phyloP scores from a whole-genome alignment of 306 rosid genomes.

The Hippophae rhamnoides region DNA sequence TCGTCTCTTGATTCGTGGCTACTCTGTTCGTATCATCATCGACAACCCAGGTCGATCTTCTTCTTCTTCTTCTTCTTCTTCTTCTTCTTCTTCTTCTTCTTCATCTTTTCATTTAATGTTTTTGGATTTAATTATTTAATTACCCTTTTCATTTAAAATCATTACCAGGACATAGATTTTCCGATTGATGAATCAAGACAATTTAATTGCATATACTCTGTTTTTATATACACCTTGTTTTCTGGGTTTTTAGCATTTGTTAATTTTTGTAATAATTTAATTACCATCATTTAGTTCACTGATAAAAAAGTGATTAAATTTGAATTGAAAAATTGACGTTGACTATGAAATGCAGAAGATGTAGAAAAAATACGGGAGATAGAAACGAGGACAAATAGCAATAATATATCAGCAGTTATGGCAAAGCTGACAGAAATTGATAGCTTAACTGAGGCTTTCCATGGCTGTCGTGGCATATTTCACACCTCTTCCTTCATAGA shows the following conservation, averaged over 20 bases:
- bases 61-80: not conserved
- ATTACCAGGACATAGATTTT: not conserved
- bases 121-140: not conserved
- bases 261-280: too few species aligned
- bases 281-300: too few species aligned
- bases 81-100: not conserved
- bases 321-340: not conserved
- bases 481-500: conserved; percentile 76
- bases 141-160: too few species aligned
- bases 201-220: too few species aligned
- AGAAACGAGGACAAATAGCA: conserved; percentile 20
- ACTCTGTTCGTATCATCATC: conserved; percentile 58
- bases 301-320: too few species aligned
- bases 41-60: conserved; percentile 38
- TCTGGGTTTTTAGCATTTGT: too few species aligned
- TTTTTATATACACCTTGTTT: too few species aligned
- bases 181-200: not conserved
- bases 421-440: conserved; percentile 41
- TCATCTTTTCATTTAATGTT: not conserved
- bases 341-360: conserved; percentile 40
- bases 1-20: conserved; percentile 57
- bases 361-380: conserved; percentile 44
- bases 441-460: conserved; percentile 41
- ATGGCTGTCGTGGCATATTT: conserved; percentile 73
- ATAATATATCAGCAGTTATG: conserved; percentile 20